Evolutionary conservation across 305 asterid species (phyloP), one percentile per base, ranked within the genome.

Genomic region (Fraxinus baroniana): DNA sequence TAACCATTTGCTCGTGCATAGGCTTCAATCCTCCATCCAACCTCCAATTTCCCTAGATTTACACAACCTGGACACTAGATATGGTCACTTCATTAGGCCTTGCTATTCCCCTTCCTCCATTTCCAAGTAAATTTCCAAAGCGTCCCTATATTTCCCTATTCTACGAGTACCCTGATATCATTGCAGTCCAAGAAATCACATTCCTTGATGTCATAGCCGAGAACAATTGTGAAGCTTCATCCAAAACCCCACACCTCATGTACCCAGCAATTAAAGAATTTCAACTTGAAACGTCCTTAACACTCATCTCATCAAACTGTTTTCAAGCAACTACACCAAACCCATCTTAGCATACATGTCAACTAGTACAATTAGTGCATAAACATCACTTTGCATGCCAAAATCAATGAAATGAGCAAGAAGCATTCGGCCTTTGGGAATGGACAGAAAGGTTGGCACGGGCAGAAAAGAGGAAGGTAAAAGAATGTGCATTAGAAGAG

Each of bases 41-140:
- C 83, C 86, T 89, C 97, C 85, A 95, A 80, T 0, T 97, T 98
- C 78, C 99, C 97, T 60, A 93, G 92, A 84, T 93, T 92, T 7
- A 95, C 95, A 68, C 97, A 94, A 37, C 98, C 95, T 0, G 98
- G 99, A 85, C 93, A 81, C 98, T 92, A 71, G 97, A 95, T 74
- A 95, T 80, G 3, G 99, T 95, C 76, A 95, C 98, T 74, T 91
- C 91, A 87, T 94, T 94, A 72, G 99, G 95, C 90, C 52, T 85
- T 74, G 88, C 91, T 18, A 71, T 84, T 66, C 79, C 55, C 91
- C 91, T 46, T 85, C 86, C 88, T 91, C 94, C 98, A 94, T 89
- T 79, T 92, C 82, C 91, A 90, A 26, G 78, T 89, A 93, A 89
- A 88, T 81, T 73, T 87, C 92, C 87, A 94, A 80, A 32, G 98